Evolutionary conservation across 2,329 filamentous ascomycete genomes (phyloP).

Genomic region (Venturia aucupariae): DNA sequence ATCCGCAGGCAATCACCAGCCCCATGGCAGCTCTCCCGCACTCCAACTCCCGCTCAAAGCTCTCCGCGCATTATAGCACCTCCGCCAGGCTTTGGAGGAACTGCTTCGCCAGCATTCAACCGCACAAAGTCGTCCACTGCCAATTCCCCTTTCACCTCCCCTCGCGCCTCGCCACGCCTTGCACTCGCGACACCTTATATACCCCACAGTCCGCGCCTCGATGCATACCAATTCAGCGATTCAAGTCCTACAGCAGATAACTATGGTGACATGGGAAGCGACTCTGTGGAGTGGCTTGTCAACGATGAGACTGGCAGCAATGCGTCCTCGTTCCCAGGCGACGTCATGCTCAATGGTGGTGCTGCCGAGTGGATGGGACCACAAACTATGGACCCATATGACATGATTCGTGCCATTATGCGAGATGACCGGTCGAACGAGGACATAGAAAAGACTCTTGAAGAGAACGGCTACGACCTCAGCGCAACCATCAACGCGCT

Average conservation of each 20-base stretch:
- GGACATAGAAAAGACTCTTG: slow-evolving; percentile 86
- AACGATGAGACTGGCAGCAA: slow-evolving; percentile 76
- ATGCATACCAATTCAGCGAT: slow-evolving; percentile 84
- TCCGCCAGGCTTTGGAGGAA: slow-evolving; percentile 61
- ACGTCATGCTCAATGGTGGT: slow-evolving; percentile 65
- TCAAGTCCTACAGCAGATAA: slow-evolving; percentile 69
- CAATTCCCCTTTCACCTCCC: slow-evolving; percentile 80
- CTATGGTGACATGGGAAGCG: slow-evolving; percentile 82
- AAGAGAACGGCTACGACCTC: slow-evolving; percentile 83
- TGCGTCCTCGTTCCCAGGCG: slow-evolving; percentile 58
- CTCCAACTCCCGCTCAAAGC: slow-evolving; percentile 68
- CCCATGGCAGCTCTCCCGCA: slow-evolving; percentile 73
- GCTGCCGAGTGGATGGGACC: slow-evolving; percentile 68
- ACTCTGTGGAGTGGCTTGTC: slow-evolving; percentile 95
- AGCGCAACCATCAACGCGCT: slow-evolving; percentile 84
- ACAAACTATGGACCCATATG: slow-evolving; percentile 88
- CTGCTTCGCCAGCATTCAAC: slow-evolving; percentile 63
- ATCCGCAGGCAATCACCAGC: slow-evolving; percentile 86
- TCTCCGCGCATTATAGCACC: slow-evolving; percentile 76
- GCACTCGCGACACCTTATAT: slow-evolving; percentile 75
- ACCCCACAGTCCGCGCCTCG: slow-evolving; percentile 86
- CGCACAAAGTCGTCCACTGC: slow-evolving; percentile 68
- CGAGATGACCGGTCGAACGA: slow-evolving; percentile 84
- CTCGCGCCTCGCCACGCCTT: slow-evolving; percentile 82
- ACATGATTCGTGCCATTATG: slow-evolving; percentile 91